Conservation (phyloP, 495 filamentous ascomycete genomes). For the Parachaetomium inaequale region DNA sequence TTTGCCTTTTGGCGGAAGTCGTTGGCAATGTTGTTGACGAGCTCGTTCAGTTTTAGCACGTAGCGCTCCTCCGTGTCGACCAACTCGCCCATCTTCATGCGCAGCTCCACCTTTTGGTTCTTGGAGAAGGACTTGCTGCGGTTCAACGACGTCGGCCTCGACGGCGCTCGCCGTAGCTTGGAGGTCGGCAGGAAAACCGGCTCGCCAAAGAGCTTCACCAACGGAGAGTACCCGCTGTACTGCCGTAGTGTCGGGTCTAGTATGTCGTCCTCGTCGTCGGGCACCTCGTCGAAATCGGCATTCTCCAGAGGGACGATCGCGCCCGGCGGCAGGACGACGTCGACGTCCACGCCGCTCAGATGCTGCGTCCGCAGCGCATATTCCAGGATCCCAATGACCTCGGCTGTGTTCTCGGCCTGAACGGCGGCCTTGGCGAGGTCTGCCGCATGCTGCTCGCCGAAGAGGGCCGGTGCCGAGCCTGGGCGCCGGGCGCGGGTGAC, state of each 20-base stretch:
- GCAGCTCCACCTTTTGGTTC: constrained; percentile 76
- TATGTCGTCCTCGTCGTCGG: constrained; percentile 58
- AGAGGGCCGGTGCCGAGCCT: constrained; percentile 62
- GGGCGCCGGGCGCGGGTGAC: constrained; percentile 48
- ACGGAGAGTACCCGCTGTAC: constrained; percentile 68
- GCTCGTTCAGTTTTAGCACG: constrained; percentile 75
- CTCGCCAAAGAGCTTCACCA: constrained; percentile 75
- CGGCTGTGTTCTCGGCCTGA: constrained; percentile 66
- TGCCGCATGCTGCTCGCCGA: constrained; percentile 89
- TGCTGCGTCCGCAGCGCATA: constrained; percentile 71
- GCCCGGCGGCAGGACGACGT: constrained; percentile 76
- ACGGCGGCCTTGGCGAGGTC: constrained; percentile 80
- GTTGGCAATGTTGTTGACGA: constrained; percentile 69
- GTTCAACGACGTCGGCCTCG: constrained; percentile 73
- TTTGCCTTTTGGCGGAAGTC: constrained; percentile 70
- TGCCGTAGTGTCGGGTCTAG: constrained; percentile 57
- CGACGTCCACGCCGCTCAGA: constrained; percentile 79
- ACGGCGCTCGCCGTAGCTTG: constrained; percentile 80
- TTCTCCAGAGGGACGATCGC: constrained; percentile 59
- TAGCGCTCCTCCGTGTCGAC: constrained; percentile 94
- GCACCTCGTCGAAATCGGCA: constrained; percentile 48
- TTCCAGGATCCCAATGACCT: constrained; percentile 67
- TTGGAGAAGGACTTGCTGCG: constrained; percentile 68
- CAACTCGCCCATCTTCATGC: constrained; percentile 86
- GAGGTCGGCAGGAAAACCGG: constrained; percentile 84